A percentile compares a stretch with the other conserved stretches of the same genome.
Conservation (phyloP, 768 basidiomycete genomes). For the Leccinum broughii region DNA sequence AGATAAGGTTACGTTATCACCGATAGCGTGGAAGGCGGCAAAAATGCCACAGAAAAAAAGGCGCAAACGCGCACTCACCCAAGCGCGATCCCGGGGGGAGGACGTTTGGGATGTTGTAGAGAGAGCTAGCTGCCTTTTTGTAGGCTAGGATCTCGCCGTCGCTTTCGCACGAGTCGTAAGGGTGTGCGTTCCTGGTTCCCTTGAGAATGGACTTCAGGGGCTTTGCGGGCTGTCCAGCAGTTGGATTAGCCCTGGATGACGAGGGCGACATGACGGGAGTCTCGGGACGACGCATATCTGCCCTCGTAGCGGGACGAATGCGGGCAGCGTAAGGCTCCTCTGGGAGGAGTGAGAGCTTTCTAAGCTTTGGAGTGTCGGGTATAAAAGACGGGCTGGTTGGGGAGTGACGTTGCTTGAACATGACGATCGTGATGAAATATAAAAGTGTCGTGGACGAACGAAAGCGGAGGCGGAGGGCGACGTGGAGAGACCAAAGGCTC, state of each 20-base stretch:
- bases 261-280: conserved; percentile 21
- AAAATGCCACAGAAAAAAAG: background rate
- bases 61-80: conserved; percentile 21
- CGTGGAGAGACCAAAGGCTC: background rate
- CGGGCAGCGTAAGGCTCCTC: conserved; percentile 9
- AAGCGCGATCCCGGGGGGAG: conserved; percentile 26
- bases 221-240: conserved; percentile 21
- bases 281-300: conserved; percentile 17
- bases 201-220: conserved; percentile 35
- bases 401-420: conserved; percentile 23
- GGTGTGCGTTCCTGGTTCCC: conserved; percentile 17
- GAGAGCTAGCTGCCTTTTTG: conserved; percentile 23
- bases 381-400: conserved; percentile 16
- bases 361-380: conserved; percentile 25
- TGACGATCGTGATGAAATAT: conserved; percentile 29
- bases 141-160: conserved; percentile 26
- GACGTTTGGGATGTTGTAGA: conserved; percentile 25
- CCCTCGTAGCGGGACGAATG: conserved; percentile 19
- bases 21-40: background rate
- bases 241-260: conserved; percentile 22
- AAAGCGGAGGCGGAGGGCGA: conserved; percentile 7
- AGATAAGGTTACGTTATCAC: background rate
- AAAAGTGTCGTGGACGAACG: conserved; percentile 21
- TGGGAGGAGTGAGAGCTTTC: conserved; percentile 20
- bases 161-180: conserved; percentile 31